Evolutionary conservation across 352 stramenopile genomes (phyloP).

Genomic region (Pythium sp.): DNA sequence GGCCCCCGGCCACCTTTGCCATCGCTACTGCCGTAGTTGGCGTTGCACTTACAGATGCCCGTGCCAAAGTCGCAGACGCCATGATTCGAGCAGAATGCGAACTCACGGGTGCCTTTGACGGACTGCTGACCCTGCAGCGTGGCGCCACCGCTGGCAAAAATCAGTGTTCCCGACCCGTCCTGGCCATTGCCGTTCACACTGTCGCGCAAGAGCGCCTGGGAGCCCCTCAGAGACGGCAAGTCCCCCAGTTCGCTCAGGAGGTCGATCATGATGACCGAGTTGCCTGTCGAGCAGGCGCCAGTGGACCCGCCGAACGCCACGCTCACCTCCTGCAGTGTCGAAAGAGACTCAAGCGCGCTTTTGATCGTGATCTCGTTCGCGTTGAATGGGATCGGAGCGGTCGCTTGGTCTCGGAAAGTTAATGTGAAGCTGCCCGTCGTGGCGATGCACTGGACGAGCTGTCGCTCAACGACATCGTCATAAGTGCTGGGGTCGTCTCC

Average conservation of each 20-base stretch:
- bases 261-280: conserved; percentile 52
- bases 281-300: conserved; percentile 39
- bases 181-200: conserved; percentile 45
- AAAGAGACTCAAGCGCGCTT: conserved; percentile 43
- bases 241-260: conserved; percentile 61
- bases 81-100: conserved; percentile 75
- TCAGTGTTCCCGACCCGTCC: conserved; percentile 48
- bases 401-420: conserved; percentile 62
- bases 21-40: conserved; percentile 68
- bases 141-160: conserved; percentile 36
- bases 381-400: conserved; percentile 32
- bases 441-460: conserved; percentile 60
- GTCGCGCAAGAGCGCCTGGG: conserved; percentile 39
- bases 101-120: conserved; percentile 66
- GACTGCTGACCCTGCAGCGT: conserved; percentile 35
- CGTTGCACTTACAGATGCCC: conserved; percentile 56
- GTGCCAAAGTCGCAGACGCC: conserved; percentile 64
- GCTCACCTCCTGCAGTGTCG: conserved; percentile 37
- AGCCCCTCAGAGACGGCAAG: conserved; percentile 41
- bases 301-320: conserved; percentile 36
- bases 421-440: conserved; percentile 62
- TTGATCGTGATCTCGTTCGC: conserved; percentile 37
- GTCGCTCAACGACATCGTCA: conserved; percentile 50
- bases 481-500: conserved; percentile 71
- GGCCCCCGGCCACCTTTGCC: conserved; percentile 58